Base-by-base conservation (phyloP, 345 rosid genomes). In the Aethionema arabicum region DNA sequence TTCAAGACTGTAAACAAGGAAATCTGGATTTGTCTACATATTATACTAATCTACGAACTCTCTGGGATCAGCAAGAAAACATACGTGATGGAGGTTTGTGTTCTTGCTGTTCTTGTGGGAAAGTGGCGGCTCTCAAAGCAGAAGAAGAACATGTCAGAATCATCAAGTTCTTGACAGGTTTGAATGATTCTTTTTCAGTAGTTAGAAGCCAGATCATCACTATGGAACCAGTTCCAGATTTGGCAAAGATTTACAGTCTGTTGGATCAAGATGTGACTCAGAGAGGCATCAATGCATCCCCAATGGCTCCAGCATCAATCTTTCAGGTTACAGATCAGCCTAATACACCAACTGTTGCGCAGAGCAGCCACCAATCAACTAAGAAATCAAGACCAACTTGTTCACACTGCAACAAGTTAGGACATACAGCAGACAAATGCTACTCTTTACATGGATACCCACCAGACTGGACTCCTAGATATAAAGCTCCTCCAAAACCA, bases 201-300 rank as follows among this genome's bases (percentile, higher is more conserved):
- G 16, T 33, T 0, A 11, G 43, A 0, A 59, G 43, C 0, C 42
- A 46, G 2, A 45, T 59, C 8, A 59, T 45, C 0, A 35, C 46
- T 11, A 59, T 44, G 4, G 46, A 59, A 3, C 2, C 7, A 4
- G 7, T 59, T 2, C 43, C 8, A 0, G 11, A 7, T 0, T 0
- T 45, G 0, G 6, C 43, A 1, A 32, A 46, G 5, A 4, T 59
- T 0, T 59, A 59, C 4, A 59, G 46, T 4, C 10, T 59, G 0
- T 2, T 59, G 0, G 64, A 59, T 6, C 64, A 59, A 11, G 53
- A 33, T 16, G n/a, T n/a, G n/a, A n/a, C n/a, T n/a, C n/a, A n/a
- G n/a, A n/a, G n/a, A n/a, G n/a, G n/a, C n/a, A n/a, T n/a, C n/a
- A n/a, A n/a, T n/a, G n/a, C n/a, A n/a, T n/a, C n/a, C n/a, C n/a